Conservation (phyloP, 2,329 filamentous ascomycete genomes). For the Aspergillus uvarum region DNA sequence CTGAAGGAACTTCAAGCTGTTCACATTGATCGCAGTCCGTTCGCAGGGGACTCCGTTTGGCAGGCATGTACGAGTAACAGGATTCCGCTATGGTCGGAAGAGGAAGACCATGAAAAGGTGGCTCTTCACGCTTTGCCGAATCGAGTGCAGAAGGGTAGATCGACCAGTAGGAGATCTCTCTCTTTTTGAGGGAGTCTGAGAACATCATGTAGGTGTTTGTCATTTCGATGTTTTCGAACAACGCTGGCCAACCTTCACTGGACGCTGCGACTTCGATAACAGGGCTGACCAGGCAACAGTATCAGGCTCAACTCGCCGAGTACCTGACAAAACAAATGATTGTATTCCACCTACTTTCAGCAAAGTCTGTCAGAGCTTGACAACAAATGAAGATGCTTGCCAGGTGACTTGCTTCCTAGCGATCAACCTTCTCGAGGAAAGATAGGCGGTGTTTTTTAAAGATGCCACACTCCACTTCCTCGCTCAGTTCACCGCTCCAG, state of each 20-base stretch:
- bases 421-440: conserved; percentile 12
- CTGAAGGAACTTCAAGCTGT: neutral
- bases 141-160: neutral
- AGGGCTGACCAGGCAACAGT: neutral
- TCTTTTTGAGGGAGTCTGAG: neutral
- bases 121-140: neutral
- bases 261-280: neutral
- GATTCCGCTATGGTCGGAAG: neutral
- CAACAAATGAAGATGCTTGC: neutral
- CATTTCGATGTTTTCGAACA: neutral
- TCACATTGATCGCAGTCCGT: neutral
- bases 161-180: neutral
- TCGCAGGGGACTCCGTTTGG: neutral
- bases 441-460: conserved; percentile 24
- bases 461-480: conserved; percentile 10
- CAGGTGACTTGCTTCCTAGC: neutral
- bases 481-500: conserved; percentile 29
- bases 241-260: neutral
- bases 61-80: neutral
- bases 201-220: neutral
- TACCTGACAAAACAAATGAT: neutral
- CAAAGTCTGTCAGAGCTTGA: neutral
- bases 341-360: neutral
- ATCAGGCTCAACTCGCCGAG: neutral
- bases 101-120: neutral